phyloP scores from a whole-genome alignment of 148 eudicot species.

The Diospyros kaki region DNA sequence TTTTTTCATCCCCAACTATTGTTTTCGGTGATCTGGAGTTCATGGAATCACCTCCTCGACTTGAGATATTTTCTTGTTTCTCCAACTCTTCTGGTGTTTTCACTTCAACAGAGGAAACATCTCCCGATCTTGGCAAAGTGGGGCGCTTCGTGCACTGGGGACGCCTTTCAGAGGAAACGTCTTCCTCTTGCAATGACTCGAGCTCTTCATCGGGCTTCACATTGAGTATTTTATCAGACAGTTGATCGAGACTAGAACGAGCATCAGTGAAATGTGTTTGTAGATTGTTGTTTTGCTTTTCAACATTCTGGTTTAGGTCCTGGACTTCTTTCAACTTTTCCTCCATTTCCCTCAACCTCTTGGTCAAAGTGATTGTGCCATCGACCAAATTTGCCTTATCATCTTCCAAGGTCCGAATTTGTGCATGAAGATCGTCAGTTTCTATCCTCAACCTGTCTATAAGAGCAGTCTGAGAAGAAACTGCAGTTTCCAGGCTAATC shows the following conservation, averaged over 20 bases:
- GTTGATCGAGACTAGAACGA: constrained; percentile 31
- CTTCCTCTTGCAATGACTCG: constrained; percentile 7
- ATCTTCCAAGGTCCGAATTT: constrained; percentile 58
- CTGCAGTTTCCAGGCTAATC: constrained; percentile 62
- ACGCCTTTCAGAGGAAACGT: neutral
- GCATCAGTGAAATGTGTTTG: constrained; percentile 48
- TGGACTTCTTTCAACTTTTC: constrained; percentile 44
- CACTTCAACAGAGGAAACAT: neutral
- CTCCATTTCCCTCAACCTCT: constrained; percentile 57
- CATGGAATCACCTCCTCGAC: neutral
- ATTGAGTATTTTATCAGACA: constrained; percentile 46
- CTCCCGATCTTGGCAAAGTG: too few species aligned
- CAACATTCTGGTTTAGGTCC: constrained; percentile 43
- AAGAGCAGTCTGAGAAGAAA: constrained; percentile 76
- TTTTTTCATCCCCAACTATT: constrained; percentile 3
- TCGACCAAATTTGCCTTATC: constrained; percentile 62
- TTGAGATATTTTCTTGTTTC: constrained; percentile 8
- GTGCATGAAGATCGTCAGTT: constrained; percentile 65
- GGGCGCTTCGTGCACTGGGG: too few species aligned
- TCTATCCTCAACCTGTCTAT: constrained; percentile 61
- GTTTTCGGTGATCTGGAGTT: neutral
- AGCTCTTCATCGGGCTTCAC: constrained; percentile 53
- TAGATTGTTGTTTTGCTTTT: constrained; percentile 40
- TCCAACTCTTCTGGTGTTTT: constrained; percentile 8
- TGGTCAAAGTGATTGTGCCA: constrained; percentile 38